Evolutionary conservation across 305 asterid genomes (phyloP).

Genomic region (Fraxinus albicans): DNA sequence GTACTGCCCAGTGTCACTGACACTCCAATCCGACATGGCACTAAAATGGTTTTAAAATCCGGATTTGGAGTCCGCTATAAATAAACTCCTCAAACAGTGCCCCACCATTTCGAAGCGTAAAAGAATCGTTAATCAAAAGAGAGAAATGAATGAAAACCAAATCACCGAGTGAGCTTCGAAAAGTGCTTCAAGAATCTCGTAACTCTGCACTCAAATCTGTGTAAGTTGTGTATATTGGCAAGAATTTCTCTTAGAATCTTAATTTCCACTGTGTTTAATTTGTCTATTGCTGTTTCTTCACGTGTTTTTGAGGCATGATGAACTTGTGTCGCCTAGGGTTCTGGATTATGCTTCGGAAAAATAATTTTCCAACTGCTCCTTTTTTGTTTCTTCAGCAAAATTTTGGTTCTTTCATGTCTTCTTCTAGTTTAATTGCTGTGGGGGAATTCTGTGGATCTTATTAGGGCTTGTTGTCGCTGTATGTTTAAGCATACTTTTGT

Average conservation of each 20-base stretch:
- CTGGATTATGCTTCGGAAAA: background rate
- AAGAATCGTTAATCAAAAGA: background rate
- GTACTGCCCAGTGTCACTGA: constrained; percentile 3
- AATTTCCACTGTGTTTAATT: background rate
- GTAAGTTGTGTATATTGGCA: background rate
- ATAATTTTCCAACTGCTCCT: background rate
- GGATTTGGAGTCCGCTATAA: constrained; percentile 3
- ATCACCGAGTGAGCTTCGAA: background rate
- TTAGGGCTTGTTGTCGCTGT: background rate
- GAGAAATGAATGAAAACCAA: background rate
- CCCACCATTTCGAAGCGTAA: background rate
- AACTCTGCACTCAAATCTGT: background rate
- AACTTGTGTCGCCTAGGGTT: background rate
- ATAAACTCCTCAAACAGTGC: background rate
- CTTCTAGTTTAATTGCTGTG: background rate
- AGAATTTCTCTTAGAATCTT: background rate
- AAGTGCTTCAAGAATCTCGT: background rate
- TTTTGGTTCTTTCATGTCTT: background rate
- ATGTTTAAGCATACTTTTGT: background rate
- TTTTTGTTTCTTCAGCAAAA: background rate
- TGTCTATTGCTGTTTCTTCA: background rate
- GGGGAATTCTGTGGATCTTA: background rate
- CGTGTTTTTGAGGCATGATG: background rate
- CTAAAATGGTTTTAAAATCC: background rate
- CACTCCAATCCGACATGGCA: constrained; percentile 1